Base-by-base conservation (phyloP, 768 basidiomycete genomes). In the Tylopilus balloui region DNA sequence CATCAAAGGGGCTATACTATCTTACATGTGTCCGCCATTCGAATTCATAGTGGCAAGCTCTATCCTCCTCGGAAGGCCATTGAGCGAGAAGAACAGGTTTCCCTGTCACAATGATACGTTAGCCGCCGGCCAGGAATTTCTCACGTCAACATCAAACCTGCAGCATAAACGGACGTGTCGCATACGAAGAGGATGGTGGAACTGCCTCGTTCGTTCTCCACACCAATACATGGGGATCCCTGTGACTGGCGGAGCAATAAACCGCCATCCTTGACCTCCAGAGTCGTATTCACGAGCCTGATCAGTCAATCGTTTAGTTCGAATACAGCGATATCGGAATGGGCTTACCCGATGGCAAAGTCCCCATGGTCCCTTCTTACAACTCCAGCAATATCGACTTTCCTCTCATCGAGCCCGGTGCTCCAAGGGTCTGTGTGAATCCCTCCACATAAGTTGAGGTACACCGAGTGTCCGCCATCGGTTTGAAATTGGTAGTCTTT, bases 21-120 rank as follows among this genome's bases (percentile, higher is more conserved):
- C 79, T 59, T 55, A 92, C 90, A 57, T 81, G 81, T 5, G 87
- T 92, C 47, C 77, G 73, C 92, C 92, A 94, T 70, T 93, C 89
- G 32, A 94, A 68, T 50, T 86, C 78, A 62, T 84, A 92, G 12
- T 81, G 78, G 64, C 92, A 94, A n/a, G 80, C 80, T 23, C 61
- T 61, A 9, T 83, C 78, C 28, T 85, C 81, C 14, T 79, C 77
- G 9, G 71, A 70, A 8, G 81, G 79, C 20, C 91, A 77, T 42
- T 86, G 81, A 2, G 79, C 83, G 3, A 90, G 65, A 4, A 93
- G 73, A 14, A 69, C 59, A 7, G 81, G 81, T 38, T 64, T 63
- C 8, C 80, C 80, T 72, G 12, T 46, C 24, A 28, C 0, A 35
- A 40, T 19, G 32, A 23, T 28, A 15, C 21, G 14, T 58, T 7